A percentile compares a stretch with the other conserved stretches of the same genome.
These are phyloP conservation scores for Fusarium sp. DNA, from an alignment of 2,329 filamentous ascomycete genomes.

Conservation along the genomic window DNA sequence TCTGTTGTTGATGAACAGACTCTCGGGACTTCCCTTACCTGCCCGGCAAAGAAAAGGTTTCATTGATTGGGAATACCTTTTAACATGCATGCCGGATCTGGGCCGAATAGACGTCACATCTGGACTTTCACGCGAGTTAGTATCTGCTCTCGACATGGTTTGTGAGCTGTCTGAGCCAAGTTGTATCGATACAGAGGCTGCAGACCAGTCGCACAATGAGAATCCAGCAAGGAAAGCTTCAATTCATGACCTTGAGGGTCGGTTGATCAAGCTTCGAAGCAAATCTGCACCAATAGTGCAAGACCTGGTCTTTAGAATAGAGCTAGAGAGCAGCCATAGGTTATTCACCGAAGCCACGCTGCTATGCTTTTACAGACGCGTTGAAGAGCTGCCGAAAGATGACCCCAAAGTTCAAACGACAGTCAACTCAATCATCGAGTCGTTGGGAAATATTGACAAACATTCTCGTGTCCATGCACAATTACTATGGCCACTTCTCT, in stretches of 20 bases:
- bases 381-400: neutral
- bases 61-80: neutral
- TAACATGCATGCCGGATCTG: neutral
- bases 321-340: neutral
- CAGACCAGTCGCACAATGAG: neutral
- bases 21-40: neutral
- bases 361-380: neutral
- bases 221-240: accelerated
- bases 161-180: conserved; percentile 8
- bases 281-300: neutral
- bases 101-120: conserved; percentile 7
- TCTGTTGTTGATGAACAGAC: conserved; percentile 11
- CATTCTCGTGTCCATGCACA: neutral
- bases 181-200: neutral
- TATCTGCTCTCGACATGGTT: neutral
- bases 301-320: neutral
- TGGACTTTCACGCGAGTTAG: neutral
- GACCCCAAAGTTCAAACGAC: neutral
- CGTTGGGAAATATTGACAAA: neutral
- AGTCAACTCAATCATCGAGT: neutral
- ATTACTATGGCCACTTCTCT: conserved; percentile 9
- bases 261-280: neutral
- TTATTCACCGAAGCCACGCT: conserved; percentile 7
- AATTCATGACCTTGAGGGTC: neutral
- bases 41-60: neutral